Percentiles rank a stretch among this genome's conserved stretches.
phyloP scores from a whole-genome alignment of 164 flowering plant species.

The Liriodendron chinense region DNA sequence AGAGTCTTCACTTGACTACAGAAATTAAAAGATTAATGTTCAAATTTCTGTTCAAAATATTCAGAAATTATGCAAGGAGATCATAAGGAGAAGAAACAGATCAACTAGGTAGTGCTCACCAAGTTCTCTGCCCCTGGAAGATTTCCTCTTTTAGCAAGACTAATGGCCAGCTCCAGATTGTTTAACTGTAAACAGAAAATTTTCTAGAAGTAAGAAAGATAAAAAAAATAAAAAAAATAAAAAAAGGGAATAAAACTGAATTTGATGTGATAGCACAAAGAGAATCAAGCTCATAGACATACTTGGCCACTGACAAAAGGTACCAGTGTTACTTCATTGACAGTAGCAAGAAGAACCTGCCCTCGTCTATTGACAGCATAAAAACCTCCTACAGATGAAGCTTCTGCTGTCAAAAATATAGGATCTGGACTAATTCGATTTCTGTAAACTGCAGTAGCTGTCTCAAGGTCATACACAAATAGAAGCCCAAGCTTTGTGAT shows the following conservation, averaged over 20 bases:
- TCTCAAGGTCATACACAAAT: conserved; percentile 97
- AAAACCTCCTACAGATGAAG: conserved; percentile 92
- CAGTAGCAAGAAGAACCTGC: conserved; percentile 92
- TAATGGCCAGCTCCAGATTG: conserved; percentile 57
- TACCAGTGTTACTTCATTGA: conserved; percentile 89
- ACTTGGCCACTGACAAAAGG: conserved; percentile 98
- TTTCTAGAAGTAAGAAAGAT: conserved; percentile 3
- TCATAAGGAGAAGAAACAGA: not conserved
- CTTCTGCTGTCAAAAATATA: conserved; percentile 93
- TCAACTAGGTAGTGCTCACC: conserved; percentile 34
- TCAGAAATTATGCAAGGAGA: not conserved
- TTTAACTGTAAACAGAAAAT: conserved; percentile 53
- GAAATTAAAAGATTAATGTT: not conserved
- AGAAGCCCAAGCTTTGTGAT: conserved; percentile 97
- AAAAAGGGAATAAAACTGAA: not conserved
- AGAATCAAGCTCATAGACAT: conserved; percentile 14
- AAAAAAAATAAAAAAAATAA: no score
- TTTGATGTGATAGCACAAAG: not conserved
- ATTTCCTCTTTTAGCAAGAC: conserved; percentile 30
- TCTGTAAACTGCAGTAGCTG: conserved; percentile 93
- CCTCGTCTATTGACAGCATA: conserved; percentile 97
- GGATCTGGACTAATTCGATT: conserved; percentile 99
- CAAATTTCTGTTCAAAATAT: not conserved
- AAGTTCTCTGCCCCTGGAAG: conserved; percentile 77
- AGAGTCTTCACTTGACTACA: not conserved